phyloP scores from a whole-genome alignment of 352 stramenopile genomes.

The Lagenidium sp. region DNA sequence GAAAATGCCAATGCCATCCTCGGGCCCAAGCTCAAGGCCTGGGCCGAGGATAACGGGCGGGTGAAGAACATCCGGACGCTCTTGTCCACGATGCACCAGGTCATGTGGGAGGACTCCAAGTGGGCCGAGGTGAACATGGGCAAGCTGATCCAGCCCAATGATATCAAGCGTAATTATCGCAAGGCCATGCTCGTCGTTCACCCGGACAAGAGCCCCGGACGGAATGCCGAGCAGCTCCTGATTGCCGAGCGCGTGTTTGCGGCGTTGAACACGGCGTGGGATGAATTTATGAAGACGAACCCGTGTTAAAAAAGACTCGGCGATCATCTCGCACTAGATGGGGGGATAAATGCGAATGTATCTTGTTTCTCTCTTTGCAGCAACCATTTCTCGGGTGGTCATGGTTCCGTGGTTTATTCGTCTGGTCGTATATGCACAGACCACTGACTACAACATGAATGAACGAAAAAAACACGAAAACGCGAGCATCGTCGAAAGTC shows the following conservation, averaged over 20 bases:
- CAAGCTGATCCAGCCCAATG: conserved; percentile 84
- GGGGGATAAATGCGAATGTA: no score
- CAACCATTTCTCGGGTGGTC: no score
- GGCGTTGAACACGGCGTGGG: conserved; percentile 85
- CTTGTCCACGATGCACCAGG: conserved; percentile 86
- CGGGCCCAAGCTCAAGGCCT: conserved; percentile 66
- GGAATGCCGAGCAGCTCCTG: conserved; percentile 80
- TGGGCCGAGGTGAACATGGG: conserved; percentile 88
- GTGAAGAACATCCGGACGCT: conserved; percentile 89
- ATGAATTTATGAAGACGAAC: conserved; percentile 78
- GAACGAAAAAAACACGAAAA: no score
- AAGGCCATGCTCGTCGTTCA: conserved; percentile 92
- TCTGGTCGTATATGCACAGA: no score
- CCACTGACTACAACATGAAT: no score
- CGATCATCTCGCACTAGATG: not conserved
- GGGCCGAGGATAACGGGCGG: conserved; percentile 81
- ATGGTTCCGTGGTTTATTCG: no score
- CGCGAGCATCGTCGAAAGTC: no score
- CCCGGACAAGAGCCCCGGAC: conserved; percentile 82
- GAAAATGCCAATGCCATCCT: conserved; percentile 42
- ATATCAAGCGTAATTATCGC: conserved; percentile 89
- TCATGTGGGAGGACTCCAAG: conserved; percentile 87
- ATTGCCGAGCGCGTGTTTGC: conserved; percentile 89
- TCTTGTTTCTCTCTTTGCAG: no score
- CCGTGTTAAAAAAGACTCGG: conserved; percentile 27